phyloP scores from a whole-genome alignment of 2,329 filamentous ascomycete genomes.

The Fusarium sp. region DNA sequence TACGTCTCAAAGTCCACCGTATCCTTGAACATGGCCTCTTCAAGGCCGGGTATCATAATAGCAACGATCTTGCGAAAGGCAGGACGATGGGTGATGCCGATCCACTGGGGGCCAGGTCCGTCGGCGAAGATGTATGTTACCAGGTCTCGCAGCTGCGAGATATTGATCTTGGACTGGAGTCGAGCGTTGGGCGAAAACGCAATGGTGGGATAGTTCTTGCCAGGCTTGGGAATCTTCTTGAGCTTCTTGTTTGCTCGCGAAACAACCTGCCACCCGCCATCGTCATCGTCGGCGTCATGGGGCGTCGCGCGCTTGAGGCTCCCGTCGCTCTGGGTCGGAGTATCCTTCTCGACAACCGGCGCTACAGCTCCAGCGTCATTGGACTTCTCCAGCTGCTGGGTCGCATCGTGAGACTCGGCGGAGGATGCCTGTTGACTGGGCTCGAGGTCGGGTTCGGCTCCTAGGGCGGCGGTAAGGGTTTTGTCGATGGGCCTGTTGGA shows the following conservation, averaged over 20 bases:
- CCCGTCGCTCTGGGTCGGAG: conserved; percentile 47
- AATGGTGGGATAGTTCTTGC: conserved; percentile 70
- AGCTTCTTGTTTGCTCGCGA: conserved; percentile 66
- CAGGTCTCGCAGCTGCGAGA: conserved; percentile 72
- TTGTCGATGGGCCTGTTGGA: conserved; percentile 19
- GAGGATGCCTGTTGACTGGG: conserved; percentile 8
- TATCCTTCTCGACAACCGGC: conserved; percentile 23
- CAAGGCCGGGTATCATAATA: conserved; percentile 91
- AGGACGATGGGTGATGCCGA: conserved; percentile 70
- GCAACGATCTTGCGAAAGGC: conserved; percentile 84
- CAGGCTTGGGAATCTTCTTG: conserved; percentile 70
- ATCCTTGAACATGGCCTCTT: conserved; percentile 87
- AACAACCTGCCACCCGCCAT: conserved; percentile 66
- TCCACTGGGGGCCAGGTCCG: conserved; percentile 73
- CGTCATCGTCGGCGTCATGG: conserved; percentile 56
- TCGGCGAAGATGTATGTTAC: conserved; percentile 76
- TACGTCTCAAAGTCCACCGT: conserved; percentile 62
- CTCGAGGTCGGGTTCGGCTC: conserved; percentile 21
- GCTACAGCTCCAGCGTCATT: conserved; percentile 12
- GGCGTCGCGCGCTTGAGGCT: conserved; percentile 63
- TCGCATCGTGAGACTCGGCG: conserved; percentile 17
- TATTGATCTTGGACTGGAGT: conserved; percentile 70
- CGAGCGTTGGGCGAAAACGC: conserved; percentile 68
- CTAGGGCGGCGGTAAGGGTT: conserved; percentile 35
- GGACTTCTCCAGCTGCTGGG: conserved; percentile 11